Percentiles rank a stretch among this genome's conserved stretches.
phyloP scores from a whole-genome alignment of 1,284 basidiomycete genomes.

The Boletellus sp. region DNA sequence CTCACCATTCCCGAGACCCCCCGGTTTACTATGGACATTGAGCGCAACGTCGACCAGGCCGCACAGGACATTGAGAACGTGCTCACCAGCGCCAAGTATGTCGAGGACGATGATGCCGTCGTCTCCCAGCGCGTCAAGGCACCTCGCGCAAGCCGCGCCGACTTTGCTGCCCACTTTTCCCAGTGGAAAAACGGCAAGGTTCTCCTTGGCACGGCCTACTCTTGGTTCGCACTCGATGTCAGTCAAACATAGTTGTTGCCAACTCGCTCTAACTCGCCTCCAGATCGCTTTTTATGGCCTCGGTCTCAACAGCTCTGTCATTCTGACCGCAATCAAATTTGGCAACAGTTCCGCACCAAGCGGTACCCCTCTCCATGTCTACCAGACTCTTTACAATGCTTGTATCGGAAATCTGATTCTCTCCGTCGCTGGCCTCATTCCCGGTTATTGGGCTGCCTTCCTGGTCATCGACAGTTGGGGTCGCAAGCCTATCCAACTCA shows the following conservation, averaged over 20 bases:
- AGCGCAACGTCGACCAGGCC: constrained; percentile 54
- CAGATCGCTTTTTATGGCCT: constrained; percentile 63
- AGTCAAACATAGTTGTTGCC: background rate
- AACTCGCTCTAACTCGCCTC: constrained; percentile 12
- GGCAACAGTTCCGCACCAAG: constrained; percentile 37
- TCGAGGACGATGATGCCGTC: constrained; percentile 29
- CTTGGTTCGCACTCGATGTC: constrained; percentile 65
- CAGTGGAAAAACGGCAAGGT: constrained; percentile 45
- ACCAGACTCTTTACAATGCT: constrained; percentile 30
- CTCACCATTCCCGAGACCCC: constrained; percentile 60
- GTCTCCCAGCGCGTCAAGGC: constrained; percentile 39
- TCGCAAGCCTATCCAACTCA: constrained; percentile 53
- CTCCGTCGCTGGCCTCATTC: constrained; percentile 47
- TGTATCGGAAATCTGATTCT: constrained; percentile 44
- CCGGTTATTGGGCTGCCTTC: constrained; percentile 50
- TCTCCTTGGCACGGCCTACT: constrained; percentile 47
- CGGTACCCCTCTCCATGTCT: constrained; percentile 22
- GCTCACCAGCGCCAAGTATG: constrained; percentile 39
- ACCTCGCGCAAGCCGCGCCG: constrained; percentile 45
- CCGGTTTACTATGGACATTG: constrained; percentile 71
- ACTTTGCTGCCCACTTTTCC: constrained; percentile 48
- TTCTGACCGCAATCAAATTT: constrained; percentile 34
- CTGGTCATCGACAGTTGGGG: constrained; percentile 50
- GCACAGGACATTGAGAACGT: constrained; percentile 46
- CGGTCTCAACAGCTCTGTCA: constrained; percentile 56